Evolutionary conservation across 495 filamentous ascomycete species (phyloP), one percentile per base, ranked within the genome.

Genomic region (Penicillium fimorum): DNA sequence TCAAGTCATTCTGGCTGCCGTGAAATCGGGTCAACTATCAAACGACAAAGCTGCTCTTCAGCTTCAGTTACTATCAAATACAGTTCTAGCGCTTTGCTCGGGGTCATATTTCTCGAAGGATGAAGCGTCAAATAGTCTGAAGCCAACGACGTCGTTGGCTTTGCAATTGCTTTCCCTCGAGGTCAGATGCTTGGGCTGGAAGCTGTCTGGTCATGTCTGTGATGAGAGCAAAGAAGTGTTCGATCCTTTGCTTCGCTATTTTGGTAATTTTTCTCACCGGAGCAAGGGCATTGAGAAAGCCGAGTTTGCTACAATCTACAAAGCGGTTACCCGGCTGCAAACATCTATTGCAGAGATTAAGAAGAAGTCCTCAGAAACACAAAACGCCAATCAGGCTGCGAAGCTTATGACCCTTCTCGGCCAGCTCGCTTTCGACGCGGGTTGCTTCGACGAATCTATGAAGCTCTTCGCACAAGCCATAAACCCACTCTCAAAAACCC

Each of bases 151-250:
- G 0, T 76, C 79, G 0, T 74, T 95, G 13, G 78, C 76, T 37
- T 65, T 95, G 11, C 90, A 96, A 60, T 65, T 81, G 1, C 60
- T 91, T 0, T 89, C 85, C 2, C 73, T 96, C 13, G 80, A 84
- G 47, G 77, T 84, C 32, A 82, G 89, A 7, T 69, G 82, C 15
- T 70, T 81, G 50, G 90, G 86, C 72, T 93, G 90, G 91, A 83
- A 76, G 35, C 47, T 92, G 32, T 83, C 84, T 5, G 77, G 79
- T n/a, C 91, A 94, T 65, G 61, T 83, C 20, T 84, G 79, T 15
- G 81, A 95, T 53, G 67, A 82, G 18, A 78, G 79, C 24, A 88
- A 84, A 64, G 90, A 96, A 27, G 66, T 95, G 48, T 68, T 86
- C 47, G 79, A 84, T 4, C 90, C 91, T 12, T 79, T 92, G 37